These are phyloP conservation scores for Diaporthe batatas DNA, from an alignment of 2,329 filamentous ascomycete species.

Conservation along the genomic window DNA sequence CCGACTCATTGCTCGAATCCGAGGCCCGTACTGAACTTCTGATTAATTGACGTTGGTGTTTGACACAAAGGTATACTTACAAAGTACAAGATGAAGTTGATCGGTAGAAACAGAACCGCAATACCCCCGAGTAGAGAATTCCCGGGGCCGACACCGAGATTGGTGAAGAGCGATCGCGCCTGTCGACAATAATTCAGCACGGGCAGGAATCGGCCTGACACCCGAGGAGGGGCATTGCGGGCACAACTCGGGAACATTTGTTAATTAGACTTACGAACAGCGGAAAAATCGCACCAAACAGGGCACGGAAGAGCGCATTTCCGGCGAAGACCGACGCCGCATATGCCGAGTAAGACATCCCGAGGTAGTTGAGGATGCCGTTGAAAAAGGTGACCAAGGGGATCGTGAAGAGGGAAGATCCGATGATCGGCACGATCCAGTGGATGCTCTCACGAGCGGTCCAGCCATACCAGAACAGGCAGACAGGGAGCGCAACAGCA, in stretches of 20 bases:
- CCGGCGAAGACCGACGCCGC: constrained; percentile 12
- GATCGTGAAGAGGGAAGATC: constrained; percentile 42
- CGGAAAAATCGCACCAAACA: constrained; percentile 11
- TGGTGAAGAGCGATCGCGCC: constrained; percentile 43
- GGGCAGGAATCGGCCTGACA: neutral
- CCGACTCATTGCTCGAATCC: constrained; percentile 5
- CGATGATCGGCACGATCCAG: constrained; percentile 67
- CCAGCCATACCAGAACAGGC: constrained; percentile 68
- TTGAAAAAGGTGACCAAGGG: neutral
- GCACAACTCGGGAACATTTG: neutral
- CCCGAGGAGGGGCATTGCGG: neutral
- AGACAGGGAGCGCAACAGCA: constrained; percentile 56
- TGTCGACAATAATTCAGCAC: neutral
- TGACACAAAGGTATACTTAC: constrained; percentile 36
- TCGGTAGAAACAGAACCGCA: constrained; percentile 44
- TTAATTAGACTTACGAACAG: constrained; percentile 4
- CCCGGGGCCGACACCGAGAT: constrained; percentile 44
- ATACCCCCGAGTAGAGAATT: constrained; percentile 45
- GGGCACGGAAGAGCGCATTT: neutral
- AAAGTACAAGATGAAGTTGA: constrained; percentile 44
- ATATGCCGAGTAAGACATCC: constrained; percentile 7
- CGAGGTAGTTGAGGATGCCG: constrained; percentile 9
- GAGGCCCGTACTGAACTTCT: neutral
- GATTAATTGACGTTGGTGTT: neutral
- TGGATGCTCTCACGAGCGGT: constrained; percentile 60